These are phyloP conservation scores for Theobroma cacao DNA, from an alignment of 345 rosid species.

Conservation along the genomic window DNA sequence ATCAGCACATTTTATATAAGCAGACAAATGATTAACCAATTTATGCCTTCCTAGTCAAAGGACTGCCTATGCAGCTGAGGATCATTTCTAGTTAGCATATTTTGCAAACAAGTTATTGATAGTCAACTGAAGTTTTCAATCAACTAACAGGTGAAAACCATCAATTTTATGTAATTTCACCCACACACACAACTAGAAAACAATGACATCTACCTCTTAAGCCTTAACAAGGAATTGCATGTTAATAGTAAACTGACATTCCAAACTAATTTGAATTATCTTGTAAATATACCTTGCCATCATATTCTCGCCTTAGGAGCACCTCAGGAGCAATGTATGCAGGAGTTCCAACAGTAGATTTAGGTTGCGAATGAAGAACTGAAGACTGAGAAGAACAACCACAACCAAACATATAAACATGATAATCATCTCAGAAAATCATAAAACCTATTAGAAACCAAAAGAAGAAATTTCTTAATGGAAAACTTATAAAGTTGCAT, in stretches of 20 bases:
- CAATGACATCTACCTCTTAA: background rate
- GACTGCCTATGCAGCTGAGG: background rate
- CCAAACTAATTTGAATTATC: background rate
- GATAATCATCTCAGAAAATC: background rate
- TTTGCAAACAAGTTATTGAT: background rate
- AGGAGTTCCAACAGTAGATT: conserved; percentile 98
- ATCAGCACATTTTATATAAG: background rate
- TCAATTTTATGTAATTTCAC: background rate
- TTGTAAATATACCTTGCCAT: conserved; percentile 72
- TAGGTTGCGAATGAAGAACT: conserved; percentile 94
- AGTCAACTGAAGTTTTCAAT: background rate
- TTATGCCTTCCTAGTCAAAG: background rate
- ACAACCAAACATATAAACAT: conserved; percentile 2
- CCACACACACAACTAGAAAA: background rate
- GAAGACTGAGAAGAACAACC: conserved; percentile 53
- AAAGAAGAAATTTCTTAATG: background rate
- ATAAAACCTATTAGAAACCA: background rate
- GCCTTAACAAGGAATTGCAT: background rate
- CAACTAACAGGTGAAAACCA: background rate
- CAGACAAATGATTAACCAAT: background rate
- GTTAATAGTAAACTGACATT: background rate
- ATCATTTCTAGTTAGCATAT: background rate
- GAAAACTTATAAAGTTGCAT: background rate
- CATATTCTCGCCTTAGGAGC: conserved; percentile 72
- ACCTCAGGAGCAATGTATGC: conserved; percentile 98